These are phyloP conservation scores for Syzygium jambos DNA, from an alignment of 345 rosid species.

Conservation along the genomic window DNA sequence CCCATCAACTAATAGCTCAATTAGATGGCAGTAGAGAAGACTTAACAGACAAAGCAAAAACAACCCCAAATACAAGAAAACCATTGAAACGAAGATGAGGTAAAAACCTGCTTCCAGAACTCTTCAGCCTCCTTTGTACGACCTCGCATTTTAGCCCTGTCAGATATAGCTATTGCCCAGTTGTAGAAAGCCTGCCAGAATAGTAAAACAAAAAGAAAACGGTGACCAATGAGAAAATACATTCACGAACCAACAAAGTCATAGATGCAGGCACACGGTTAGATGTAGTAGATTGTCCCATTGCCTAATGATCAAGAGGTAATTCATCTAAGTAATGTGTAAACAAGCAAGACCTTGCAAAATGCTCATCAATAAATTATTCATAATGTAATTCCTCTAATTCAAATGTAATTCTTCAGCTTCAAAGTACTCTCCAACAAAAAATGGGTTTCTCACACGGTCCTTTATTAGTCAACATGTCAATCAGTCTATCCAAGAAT, in stretches of 20 bases:
- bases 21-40: neutral
- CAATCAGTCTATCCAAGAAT: neutral
- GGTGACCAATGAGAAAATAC: neutral
- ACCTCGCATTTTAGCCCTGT: slow-evolving; percentile 98
- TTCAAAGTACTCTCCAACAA: neutral
- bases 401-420: neutral
- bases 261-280: neutral
- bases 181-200: slow-evolving; percentile 87
- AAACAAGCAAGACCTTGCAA: neutral
- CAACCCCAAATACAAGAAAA: neutral
- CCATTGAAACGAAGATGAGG: neutral
- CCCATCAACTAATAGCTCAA: neutral
- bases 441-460: neutral
- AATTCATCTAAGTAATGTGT: neutral
- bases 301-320: neutral
- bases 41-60: neutral
- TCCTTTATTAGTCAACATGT: neutral
- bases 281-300: neutral
- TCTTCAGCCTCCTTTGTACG: slow-evolving; percentile 99
- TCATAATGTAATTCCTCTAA: neutral
- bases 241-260: neutral
- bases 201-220: neutral
- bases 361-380: neutral
- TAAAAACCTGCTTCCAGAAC: slow-evolving; percentile 81
- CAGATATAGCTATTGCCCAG: slow-evolving; percentile 99